Percentiles rank a stretch among this genome's conserved stretches.
Conservation (phyloP, 306 rosid genomes). For the Fragaria nilgerrensis region DNA sequence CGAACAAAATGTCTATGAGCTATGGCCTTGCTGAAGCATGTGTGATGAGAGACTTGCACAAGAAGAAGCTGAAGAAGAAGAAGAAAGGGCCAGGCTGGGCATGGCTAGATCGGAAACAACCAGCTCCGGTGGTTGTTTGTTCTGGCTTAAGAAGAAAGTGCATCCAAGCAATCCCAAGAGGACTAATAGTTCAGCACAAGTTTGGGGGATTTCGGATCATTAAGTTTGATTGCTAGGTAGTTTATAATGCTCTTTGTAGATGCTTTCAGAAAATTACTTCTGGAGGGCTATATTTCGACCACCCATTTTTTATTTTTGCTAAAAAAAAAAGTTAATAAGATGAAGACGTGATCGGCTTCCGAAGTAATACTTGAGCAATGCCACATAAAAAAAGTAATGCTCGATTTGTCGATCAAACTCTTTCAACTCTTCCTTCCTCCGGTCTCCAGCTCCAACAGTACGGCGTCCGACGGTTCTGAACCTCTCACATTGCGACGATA, state of each 20-base stretch:
- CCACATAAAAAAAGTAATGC: too few relatives aligned
- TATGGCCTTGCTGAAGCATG: slow-evolving; percentile 41
- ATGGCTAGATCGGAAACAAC: not conserved
- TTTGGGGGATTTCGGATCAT: not conserved
- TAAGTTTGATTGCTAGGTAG: not conserved
- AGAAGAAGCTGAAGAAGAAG: slow-evolving; percentile 36
- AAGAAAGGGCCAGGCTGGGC: slow-evolving; percentile 17
- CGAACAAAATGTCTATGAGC: slow-evolving; percentile 16
- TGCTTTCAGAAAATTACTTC: not conserved
- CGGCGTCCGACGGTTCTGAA: too few relatives aligned
- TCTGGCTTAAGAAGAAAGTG: slow-evolving; percentile 15
- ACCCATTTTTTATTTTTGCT: too few relatives aligned
- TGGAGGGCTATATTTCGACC: not conserved
- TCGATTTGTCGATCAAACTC: too few relatives aligned
- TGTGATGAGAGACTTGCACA: slow-evolving; percentile 37
- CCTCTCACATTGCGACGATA: too few relatives aligned
- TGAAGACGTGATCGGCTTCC: too few relatives aligned
- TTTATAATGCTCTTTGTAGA: not conserved
- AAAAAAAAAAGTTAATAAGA: too few relatives aligned
- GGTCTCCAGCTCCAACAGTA: too few relatives aligned
- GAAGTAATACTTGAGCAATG: too few relatives aligned
- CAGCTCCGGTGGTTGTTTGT: slow-evolving; percentile 39
- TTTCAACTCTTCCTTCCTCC: too few relatives aligned
- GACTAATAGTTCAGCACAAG: not conserved
- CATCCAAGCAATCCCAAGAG: slow-evolving; percentile 15